phyloP scores from a whole-genome alignment of 345 rosid genomes.

The Psidium guajava region DNA sequence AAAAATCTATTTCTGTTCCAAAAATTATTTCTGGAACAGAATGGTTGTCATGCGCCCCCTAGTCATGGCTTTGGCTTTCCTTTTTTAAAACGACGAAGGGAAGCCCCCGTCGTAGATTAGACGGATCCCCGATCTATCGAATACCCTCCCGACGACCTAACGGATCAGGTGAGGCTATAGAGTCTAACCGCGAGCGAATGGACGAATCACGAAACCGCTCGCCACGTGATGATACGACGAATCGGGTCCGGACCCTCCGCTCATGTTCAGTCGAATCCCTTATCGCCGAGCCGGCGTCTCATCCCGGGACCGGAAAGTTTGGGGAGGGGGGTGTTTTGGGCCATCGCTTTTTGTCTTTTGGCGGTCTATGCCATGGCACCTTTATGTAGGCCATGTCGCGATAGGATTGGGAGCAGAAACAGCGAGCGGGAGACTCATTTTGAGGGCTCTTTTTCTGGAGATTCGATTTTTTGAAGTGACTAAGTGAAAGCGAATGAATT shows the following conservation, averaged over 20 bases:
- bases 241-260: not conserved
- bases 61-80: not conserved
- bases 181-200: not conserved
- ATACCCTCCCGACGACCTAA: not conserved
- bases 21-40: too few relatives aligned
- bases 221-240: accelerated
- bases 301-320: not conserved
- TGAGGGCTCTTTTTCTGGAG: not conserved
- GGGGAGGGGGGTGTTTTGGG: not conserved
- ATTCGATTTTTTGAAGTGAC: not conserved
- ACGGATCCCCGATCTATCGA: not conserved
- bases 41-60: too few relatives aligned
- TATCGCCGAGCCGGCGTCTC: not conserved
- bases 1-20: too few relatives aligned
- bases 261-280: not conserved
- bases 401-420: not conserved
- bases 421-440: not conserved
- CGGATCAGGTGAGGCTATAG: accelerated
- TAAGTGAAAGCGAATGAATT: not conserved
- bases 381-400: not conserved
- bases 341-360: not conserved
- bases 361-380: not conserved
- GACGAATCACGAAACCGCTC: accelerated
- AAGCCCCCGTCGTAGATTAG: not conserved
- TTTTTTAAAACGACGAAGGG: not conserved